Evolutionary conservation across 257 asterid species (phyloP).

Genomic region (Solanum etuberosum): DNA sequence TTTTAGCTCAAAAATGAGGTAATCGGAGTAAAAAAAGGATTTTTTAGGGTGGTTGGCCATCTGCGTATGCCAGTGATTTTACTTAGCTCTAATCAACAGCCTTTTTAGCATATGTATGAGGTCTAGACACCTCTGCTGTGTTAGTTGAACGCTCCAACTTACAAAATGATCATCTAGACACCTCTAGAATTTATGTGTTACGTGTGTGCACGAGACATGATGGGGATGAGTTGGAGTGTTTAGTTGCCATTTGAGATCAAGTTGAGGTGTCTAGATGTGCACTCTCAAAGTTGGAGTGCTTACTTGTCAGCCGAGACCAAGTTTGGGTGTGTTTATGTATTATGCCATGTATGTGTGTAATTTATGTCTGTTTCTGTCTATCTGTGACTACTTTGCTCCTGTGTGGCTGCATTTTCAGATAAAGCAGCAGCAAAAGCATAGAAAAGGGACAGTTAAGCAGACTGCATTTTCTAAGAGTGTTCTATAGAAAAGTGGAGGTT

Average conservation of each 20-base stretch:
- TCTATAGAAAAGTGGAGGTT: background rate
- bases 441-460: background rate
- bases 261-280: background rate
- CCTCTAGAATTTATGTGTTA: background rate
- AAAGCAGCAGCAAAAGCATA: background rate
- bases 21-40: background rate
- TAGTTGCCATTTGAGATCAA: background rate
- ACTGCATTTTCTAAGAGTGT: background rate
- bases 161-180: background rate
- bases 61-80: background rate
- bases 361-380: background rate
- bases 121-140: background rate
- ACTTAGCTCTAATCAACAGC: background rate
- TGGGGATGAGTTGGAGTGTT: background rate
- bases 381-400: background rate
- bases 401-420: background rate
- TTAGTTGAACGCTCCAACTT: background rate
- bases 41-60: background rate
- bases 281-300: background rate
- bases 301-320: background rate
- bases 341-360: background rate
- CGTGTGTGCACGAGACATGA: background rate
- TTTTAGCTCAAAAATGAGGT: background rate
- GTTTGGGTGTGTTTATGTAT: background rate
- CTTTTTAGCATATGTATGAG: background rate